Evolutionary conservation across 768 basidiomycete genomes (phyloP), one percentile per base, ranked within the genome.

Genomic region (Trichaptum fuscoviolaceum): DNA sequence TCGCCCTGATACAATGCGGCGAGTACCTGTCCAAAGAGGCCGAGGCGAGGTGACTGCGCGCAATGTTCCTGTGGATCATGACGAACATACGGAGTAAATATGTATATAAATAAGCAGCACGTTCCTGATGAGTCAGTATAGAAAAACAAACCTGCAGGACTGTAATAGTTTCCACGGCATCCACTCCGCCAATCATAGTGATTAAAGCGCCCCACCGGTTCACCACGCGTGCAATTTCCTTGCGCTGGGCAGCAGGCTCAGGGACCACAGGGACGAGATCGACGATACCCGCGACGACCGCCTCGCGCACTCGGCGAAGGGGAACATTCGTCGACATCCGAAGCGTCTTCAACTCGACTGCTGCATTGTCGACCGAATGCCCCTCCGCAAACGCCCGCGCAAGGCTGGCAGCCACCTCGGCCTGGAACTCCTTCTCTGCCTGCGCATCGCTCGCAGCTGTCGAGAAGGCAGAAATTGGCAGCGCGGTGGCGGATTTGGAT

Each of bases 311-410:
- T 63, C 87, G 83, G n/a, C 84, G 84, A 23, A 97, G 83, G 12
- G 92, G 85, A 27, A 98, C 96, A 72, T 98, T 99, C 72, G 90
- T 92, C 36, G 95, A 94, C 93, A 99, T 96, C 62, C 96, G 91
- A 59, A 99, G 84, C 58, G 96, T 97, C 79, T 96, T 95, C 67
- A 99, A 84, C 75, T 99, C 96, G 68, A 99, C 91, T 0, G 92
- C 84, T 1, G 95, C 95, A 75, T 97, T 95, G 70, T 96, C 94
- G 60, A 96, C 89, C 12, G 89, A 90, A 78, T 97, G 95, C 1
- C 85, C 89, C 77, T 99, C 96, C 9, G 88, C 83, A 75, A 96
- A 96, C 26, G 96, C 96, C 67, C 96, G 90, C 65, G 93, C 92
- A 63, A 99, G 84, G 23, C 94, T 95, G 68, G 90, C 89, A n/a